These are phyloP conservation scores for Nicotiana tabacum DNA, from an alignment of 257 asterid genomes.

Conservation along the genomic window DNA sequence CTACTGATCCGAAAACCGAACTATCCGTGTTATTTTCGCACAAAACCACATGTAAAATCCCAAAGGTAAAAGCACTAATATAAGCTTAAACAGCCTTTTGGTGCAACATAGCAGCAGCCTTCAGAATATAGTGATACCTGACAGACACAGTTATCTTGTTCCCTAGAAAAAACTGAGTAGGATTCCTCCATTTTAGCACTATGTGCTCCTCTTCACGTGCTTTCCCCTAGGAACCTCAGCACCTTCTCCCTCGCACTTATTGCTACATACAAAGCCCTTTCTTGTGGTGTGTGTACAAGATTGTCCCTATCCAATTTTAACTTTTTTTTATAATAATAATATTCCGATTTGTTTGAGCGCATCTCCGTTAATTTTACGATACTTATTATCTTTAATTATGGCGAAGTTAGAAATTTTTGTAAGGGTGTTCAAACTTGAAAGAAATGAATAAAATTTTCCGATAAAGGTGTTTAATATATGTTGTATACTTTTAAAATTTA, in stretches of 20 bases:
- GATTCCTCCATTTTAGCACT: conserved; percentile 17
- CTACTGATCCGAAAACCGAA: no score
- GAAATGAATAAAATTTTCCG: no score
- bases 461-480: no score
- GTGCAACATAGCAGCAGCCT: conserved; percentile 9
- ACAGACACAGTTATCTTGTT: conserved; percentile 26
- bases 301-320: not conserved
- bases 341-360: accelerated
- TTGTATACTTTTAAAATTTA: no score
- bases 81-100: not conserved
- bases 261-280: conserved; percentile 10
- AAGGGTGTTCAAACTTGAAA: no score
- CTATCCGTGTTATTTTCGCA: not conserved
- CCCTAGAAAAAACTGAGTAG: conserved; percentile 14
- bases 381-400: no score
- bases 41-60: not conserved
- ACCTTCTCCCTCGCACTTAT: not conserved
- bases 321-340: no score
- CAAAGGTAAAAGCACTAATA: not conserved
- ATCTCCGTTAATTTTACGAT: no score
- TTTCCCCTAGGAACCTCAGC: conserved; percentile 2
- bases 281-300: not conserved
- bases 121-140: conserved; percentile 24
- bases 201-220: conserved; percentile 41
- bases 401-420: no score